Evolutionary conservation across 2,329 filamentous ascomycete genomes (phyloP).

Genomic region (Nannizziopsis barbatae): DNA sequence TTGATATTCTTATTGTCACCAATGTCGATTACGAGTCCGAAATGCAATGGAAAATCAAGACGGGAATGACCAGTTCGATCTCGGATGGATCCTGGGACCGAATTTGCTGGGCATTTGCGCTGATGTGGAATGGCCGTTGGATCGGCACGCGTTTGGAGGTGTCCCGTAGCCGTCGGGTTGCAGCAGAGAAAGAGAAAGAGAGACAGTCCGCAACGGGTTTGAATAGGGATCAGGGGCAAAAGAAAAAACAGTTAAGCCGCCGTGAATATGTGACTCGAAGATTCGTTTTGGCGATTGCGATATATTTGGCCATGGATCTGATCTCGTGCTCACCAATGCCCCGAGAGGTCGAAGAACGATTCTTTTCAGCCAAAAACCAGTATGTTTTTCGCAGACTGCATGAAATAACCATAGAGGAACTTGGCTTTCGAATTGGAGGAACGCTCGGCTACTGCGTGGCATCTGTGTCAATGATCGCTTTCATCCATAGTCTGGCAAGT

Average conservation of each 20-base stretch:
- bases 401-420: constrained; percentile 1
- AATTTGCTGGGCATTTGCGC: constrained; percentile 1
- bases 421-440: background rate
- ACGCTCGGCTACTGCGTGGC: constrained; percentile 6
- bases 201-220: background rate
- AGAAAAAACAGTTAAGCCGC: background rate
- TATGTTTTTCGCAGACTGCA: constrained; percentile 3
- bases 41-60: constrained; percentile 5
- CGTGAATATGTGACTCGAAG: background rate
- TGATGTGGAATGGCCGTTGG: constrained; percentile 6
- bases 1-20: background rate
- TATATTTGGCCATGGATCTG: constrained; percentile 3
- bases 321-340: background rate
- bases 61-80: background rate
- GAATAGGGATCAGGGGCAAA: background rate
- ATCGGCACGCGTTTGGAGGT: constrained; percentile 5
- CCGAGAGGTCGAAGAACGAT: background rate
- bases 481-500: background rate
- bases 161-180: background rate
- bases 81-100: background rate
- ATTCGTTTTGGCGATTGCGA: background rate
- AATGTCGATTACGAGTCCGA: background rate
- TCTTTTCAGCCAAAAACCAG: constrained; percentile 3
- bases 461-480: background rate
- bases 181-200: background rate